A percentile compares a stretch with the other conserved stretches of the same genome.
Conservation (phyloP, 768 basidiomycete species). For the Lactarius sp. region DNA sequence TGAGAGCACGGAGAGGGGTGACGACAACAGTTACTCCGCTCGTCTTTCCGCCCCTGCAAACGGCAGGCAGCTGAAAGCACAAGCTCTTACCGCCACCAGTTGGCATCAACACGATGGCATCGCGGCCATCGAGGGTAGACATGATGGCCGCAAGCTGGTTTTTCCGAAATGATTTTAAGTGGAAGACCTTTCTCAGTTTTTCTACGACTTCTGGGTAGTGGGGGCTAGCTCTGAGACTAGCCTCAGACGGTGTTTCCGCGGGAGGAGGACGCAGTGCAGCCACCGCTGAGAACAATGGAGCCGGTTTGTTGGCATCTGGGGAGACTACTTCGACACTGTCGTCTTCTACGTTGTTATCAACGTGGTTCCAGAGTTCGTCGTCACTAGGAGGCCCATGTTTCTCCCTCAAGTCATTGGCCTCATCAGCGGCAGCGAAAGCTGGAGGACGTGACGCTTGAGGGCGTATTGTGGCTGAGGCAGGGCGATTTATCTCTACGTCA, state of each 20-base stretch:
- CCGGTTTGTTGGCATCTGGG: constrained; percentile 12
- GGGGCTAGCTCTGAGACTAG: constrained; percentile 21
- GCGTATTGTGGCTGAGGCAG: neutral
- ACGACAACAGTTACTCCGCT: constrained; percentile 86
- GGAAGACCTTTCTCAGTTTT: constrained; percentile 56
- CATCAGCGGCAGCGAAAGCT: constrained; percentile 6
- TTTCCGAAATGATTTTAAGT: constrained; percentile 59
- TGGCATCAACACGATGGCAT: constrained; percentile 94
- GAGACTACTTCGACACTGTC: constrained; percentile 22
- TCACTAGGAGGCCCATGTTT: constrained; percentile 33
- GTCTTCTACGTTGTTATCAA: constrained; percentile 35
- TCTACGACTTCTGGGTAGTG: constrained; percentile 49
- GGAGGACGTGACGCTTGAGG: neutral
- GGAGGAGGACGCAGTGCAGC: constrained; percentile 8
- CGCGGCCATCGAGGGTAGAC: constrained; percentile 70
- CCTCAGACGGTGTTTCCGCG: constrained; percentile 3
- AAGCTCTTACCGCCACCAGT: constrained; percentile 92
- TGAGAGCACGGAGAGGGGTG: constrained; percentile 82
- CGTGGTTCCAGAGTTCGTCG: constrained; percentile 43
- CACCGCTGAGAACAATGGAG: constrained; percentile 4
- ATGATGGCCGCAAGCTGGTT: constrained; percentile 88
- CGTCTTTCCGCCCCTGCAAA: constrained; percentile 66
- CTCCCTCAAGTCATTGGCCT: neutral
- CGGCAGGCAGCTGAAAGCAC: constrained; percentile 86
- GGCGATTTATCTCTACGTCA: neutral